phyloP scores from a whole-genome alignment of 495 filamentous ascomycete genomes.

The Polyplosphaeria fusca region DNA sequence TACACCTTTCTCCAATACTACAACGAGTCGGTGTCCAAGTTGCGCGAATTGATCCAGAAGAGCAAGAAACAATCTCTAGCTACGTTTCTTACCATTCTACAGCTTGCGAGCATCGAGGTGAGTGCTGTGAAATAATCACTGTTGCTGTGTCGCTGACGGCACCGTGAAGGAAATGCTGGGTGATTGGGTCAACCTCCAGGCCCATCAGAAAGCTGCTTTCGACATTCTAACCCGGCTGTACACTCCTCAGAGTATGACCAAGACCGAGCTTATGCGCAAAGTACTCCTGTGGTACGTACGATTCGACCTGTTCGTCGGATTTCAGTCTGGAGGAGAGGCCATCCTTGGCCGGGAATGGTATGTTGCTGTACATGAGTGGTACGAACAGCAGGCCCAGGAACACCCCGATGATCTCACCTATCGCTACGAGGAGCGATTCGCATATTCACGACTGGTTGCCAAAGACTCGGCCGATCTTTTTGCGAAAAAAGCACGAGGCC shows the following conservation, averaged over 20 bases:
- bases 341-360: slow-evolving; percentile 81
- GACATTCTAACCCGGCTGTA: slow-evolving; percentile 74
- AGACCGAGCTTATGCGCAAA: slow-evolving; percentile 63
- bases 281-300: slow-evolving; percentile 84
- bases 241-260: slow-evolving; percentile 71
- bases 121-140: too few relatives aligned
- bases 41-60: slow-evolving; percentile 67
- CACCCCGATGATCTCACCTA: slow-evolving; percentile 62
- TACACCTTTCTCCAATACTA: slow-evolving; percentile 85
- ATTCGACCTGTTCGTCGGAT: slow-evolving; percentile 79
- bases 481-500: slow-evolving; percentile 61
- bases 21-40: slow-evolving; percentile 73
- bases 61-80: slow-evolving; percentile 66
- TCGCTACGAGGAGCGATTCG: slow-evolving; percentile 63
- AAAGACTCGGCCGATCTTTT: slow-evolving; percentile 78
- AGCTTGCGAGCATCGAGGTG: slow-evolving; percentile 93
- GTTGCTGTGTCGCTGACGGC: too few relatives aligned
- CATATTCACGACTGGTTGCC: slow-evolving; percentile 68
- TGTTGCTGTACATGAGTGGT: slow-evolving; percentile 59
- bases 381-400: slow-evolving; percentile 53
- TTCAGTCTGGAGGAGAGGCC: slow-evolving; percentile 75
- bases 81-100: slow-evolving; percentile 85
- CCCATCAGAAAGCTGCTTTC: slow-evolving; percentile 87
- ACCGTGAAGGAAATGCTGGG: slow-evolving; percentile 78
- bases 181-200: slow-evolving; percentile 87